phyloP scores from a whole-genome alignment of 805 yeast genomes.

The Candida chilensis region DNA sequence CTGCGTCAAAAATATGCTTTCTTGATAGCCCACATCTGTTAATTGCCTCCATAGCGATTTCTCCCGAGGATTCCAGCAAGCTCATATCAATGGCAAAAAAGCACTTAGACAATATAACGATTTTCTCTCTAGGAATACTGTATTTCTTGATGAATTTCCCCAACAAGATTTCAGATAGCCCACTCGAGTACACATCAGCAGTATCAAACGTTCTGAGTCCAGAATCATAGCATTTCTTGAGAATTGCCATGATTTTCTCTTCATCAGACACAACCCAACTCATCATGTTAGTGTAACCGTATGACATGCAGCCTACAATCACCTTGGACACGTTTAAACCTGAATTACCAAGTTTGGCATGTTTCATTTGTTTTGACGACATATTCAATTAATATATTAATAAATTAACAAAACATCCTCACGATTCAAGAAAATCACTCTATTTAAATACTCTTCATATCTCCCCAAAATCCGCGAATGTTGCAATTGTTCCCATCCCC shows the following conservation, averaged over 20 bases:
- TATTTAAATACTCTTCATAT: too few relatives aligned
- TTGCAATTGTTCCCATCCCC: too few relatives aligned
- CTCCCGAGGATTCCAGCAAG: background rate
- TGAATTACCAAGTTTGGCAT: conserved; percentile 10
- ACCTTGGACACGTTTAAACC: conserved; percentile 14
- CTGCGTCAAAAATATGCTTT: conserved; percentile 38
- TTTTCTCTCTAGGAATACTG: conserved; percentile 7
- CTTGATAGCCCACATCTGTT: conserved; percentile 33
- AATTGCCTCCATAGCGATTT: conserved; percentile 1
- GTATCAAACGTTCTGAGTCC: conserved; percentile 10
- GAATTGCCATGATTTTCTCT: conserved; percentile 11
- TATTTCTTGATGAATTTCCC: conserved; percentile 9
- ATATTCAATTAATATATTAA: too few relatives aligned
- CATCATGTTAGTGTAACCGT: conserved; percentile 13
- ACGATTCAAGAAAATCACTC: too few relatives aligned
- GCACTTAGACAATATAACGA: conserved; percentile 8
- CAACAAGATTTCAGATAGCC: conserved; percentile 7
- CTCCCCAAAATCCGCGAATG: too few relatives aligned
- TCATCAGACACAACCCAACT: conserved; percentile 12
- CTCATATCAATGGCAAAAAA: background rate
- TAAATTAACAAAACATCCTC: too few relatives aligned
- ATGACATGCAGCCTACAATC: conserved; percentile 18
- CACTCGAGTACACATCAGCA: conserved; percentile 9
- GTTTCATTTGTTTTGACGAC: conserved; percentile 4
- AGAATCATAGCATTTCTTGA: conserved; percentile 11